These are phyloP conservation scores for Colletotrichum ledebouriae DNA, from an alignment of 2,329 filamentous ascomycete species.

Conservation along the genomic window DNA sequence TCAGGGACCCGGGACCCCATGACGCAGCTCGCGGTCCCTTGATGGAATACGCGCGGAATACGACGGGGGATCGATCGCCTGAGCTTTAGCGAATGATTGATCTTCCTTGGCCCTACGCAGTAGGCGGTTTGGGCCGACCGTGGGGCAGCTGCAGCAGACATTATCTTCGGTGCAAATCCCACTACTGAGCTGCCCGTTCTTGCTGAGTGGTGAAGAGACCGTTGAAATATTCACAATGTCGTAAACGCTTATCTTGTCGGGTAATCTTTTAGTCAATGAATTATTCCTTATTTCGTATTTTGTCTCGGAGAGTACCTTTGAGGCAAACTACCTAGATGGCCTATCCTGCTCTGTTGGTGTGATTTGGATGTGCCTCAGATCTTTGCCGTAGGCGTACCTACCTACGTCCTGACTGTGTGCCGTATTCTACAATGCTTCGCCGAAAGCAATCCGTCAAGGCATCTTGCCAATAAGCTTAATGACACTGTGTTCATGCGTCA, in stretches of 20 bases:
- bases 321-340: background rate
- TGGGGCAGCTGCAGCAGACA: slow-evolving; percentile 16
- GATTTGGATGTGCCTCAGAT: no score
- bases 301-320: background rate
- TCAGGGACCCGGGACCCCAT: slow-evolving; percentile 24
- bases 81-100: slow-evolving; percentile 2
- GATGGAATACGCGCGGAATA: slow-evolving; percentile 10
- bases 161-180: background rate
- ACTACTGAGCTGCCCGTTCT: no score
- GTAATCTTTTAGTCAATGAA: no score
- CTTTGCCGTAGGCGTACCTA: no score
- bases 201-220: no score
- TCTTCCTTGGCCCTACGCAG: background rate
- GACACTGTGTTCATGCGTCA: slow-evolving; percentile 5
- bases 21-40: slow-evolving; percentile 35
- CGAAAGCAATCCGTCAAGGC: no score
- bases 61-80: slow-evolving; percentile 11
- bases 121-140: slow-evolving; percentile 23
- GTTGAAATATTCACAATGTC: no score
- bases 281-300: no score
- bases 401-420: no score
- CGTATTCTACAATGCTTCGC: no score
- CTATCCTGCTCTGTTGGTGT: background rate
- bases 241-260: no score
- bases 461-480: no score